These are phyloP conservation scores for Pseudofabraea citricarpa DNA, from an alignment of 2,329 filamentous ascomycete species.

Conservation along the genomic window DNA sequence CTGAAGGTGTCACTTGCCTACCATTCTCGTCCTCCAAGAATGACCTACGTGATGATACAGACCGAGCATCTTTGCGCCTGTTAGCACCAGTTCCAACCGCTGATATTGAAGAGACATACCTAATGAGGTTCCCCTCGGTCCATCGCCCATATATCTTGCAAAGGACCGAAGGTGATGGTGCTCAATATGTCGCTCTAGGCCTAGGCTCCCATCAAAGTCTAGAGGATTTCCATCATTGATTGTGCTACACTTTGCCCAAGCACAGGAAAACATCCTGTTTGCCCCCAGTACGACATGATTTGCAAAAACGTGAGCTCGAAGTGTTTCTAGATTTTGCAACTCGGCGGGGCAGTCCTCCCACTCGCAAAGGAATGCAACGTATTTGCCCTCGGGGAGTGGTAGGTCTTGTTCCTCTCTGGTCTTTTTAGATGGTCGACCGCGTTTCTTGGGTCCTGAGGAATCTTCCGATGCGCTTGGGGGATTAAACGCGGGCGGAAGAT, in stretches of 20 bases:
- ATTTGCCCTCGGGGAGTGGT: conserved; percentile 26
- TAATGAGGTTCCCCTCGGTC: conserved; percentile 39
- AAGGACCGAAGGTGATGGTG: conserved; percentile 46
- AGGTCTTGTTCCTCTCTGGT: neutral
- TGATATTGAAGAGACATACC: conserved; percentile 9
- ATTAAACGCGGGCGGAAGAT: neutral
- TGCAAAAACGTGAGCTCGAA: conserved; percentile 49
- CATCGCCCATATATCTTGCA: conserved; percentile 57
- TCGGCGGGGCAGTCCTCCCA: conserved; percentile 56
- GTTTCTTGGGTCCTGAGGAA: conserved; percentile 10
- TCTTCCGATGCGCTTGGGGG: neutral
- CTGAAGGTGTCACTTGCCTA: conserved; percentile 53
- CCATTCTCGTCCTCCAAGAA: conserved; percentile 50
- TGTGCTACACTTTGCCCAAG: conserved; percentile 38
- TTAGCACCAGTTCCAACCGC: too few relatives aligned
- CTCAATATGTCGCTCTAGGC: conserved; percentile 42
- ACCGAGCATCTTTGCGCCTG: too few relatives aligned
- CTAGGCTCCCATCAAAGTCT: conserved; percentile 3
- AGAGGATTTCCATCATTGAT: conserved; percentile 9
- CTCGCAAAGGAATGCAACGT: conserved; percentile 52
- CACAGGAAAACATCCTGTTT: conserved; percentile 25
- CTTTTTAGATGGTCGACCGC: conserved; percentile 14
- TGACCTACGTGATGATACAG: conserved; percentile 6
- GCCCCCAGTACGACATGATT: conserved; percentile 32
- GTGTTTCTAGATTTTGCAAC: conserved; percentile 56